Conservation (phyloP, 2,329 filamentous ascomycete species). For the Fusarium odoratissimum region DNA sequence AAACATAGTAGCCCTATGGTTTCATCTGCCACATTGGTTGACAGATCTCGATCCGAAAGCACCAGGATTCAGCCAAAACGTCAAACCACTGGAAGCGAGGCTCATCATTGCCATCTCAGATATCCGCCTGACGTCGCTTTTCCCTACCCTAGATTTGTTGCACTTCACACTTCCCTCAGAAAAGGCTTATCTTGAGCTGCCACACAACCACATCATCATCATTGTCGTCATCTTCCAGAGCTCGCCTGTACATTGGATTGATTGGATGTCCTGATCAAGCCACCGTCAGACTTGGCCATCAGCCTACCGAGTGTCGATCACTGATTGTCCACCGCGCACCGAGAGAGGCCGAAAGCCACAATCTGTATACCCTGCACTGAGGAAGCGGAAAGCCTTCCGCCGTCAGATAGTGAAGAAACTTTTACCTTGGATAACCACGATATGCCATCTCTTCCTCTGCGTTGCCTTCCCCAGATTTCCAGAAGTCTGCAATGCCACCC, state of each 20-base stretch:
- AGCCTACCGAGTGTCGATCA: conserved; percentile 31
- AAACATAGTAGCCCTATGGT: neutral
- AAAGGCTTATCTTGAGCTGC: conserved; percentile 8
- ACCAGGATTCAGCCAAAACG: conserved; percentile 4
- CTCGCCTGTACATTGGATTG: conserved; percentile 16
- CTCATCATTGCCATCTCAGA: conserved; percentile 18
- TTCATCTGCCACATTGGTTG: neutral
- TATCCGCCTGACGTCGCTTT: neutral
- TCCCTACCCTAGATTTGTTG: conserved; percentile 4
- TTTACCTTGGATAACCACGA: conserved; percentile 7
- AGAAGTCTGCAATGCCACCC: conserved; percentile 40
- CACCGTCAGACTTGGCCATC: conserved; percentile 25
- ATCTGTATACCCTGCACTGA: neutral
- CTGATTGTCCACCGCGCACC: conserved; percentile 28
- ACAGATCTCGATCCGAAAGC: conserved; percentile 4
- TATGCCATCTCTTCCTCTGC: neutral
- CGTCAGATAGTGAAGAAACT: conserved; percentile 13
- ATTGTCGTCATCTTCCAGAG: conserved; percentile 20
- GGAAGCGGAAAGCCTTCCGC: conserved; percentile 32
- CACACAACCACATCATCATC: conserved; percentile 19
- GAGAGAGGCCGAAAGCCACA: conserved; percentile 13
- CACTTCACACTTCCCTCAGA: neutral
- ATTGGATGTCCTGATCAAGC: conserved; percentile 27
- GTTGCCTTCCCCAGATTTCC: conserved; percentile 37
- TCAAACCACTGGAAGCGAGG: neutral